Percentiles rank a stretch among this genome's conserved stretches.
These are phyloP conservation scores for Scheffersomyces coipomensis DNA, from an alignment of 805 yeast species.

Conservation along the genomic window DNA sequence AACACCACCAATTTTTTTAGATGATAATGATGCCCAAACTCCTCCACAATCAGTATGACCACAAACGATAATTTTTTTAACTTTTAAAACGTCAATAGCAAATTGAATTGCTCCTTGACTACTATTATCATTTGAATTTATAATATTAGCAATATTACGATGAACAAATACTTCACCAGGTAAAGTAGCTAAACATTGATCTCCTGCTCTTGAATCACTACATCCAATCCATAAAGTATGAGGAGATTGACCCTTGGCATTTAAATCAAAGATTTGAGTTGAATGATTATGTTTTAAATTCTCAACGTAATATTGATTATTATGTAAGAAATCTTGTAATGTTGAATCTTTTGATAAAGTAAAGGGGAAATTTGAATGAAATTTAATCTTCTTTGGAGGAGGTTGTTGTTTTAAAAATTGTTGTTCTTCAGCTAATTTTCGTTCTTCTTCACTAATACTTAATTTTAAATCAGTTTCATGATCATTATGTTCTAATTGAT, in stretches of 20 bases:
- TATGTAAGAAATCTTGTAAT: conserved; percentile 45
- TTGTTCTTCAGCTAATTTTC: background rate
- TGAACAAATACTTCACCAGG: conserved; percentile 93
- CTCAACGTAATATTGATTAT: conserved; percentile 48
- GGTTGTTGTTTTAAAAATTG: background rate
- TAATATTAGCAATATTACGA: conserved; percentile 82
- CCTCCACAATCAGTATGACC: conserved; percentile 98
- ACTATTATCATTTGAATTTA: conserved; percentile 69
- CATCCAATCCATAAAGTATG: conserved; percentile 94
- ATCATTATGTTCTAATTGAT: conserved; percentile 36
- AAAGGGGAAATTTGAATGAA: conserved; percentile 37
- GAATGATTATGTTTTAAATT: conserved; percentile 51
- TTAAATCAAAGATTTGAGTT: conserved; percentile 51
- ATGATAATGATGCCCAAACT: conserved; percentile 71
- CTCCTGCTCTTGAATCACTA: conserved; percentile 88
- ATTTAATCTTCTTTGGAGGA: conserved; percentile 1
- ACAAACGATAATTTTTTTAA: conserved; percentile 77
- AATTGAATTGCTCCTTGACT: conserved; percentile 80
- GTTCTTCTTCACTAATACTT: conserved; percentile 4
- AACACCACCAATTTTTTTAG: conserved; percentile 62
- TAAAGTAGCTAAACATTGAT: conserved; percentile 65
- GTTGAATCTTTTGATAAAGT: conserved; percentile 48
- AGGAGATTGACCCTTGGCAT: conserved; percentile 86
- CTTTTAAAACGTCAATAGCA: conserved; percentile 81
- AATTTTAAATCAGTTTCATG: conserved; percentile 30